Percentiles rank a stretch among this genome's conserved stretches.
These are phyloP conservation scores for Shiraia sp. DNA, from an alignment of 2,329 filamentous ascomycete genomes.

Conservation along the genomic window DNA sequence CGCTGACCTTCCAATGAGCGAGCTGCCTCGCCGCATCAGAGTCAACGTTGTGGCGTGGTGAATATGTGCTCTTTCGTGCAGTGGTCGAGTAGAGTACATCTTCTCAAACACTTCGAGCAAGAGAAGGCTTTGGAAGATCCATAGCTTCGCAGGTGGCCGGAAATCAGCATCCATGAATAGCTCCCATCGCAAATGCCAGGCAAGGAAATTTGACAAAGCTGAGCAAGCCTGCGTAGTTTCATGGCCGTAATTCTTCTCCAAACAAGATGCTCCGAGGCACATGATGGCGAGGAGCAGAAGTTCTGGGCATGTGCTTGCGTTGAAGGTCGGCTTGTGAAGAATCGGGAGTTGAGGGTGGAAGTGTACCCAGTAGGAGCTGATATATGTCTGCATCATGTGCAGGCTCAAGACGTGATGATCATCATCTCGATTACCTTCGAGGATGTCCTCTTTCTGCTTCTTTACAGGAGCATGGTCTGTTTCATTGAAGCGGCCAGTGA, in stretches of 20 bases:
- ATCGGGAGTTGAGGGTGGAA: slow-evolving; percentile 95
- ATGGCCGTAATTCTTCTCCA: slow-evolving; percentile 79
- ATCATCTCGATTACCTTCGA: slow-evolving; percentile 75
- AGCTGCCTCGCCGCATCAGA: slow-evolving; percentile 90
- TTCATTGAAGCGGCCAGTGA: slow-evolving; percentile 80
- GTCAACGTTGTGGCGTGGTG: slow-evolving; percentile 96
- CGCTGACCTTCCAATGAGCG: slow-evolving; percentile 82
- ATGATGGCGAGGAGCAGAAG: slow-evolving; percentile 86
- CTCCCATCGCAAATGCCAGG: slow-evolving; percentile 93
- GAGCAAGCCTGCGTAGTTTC: slow-evolving; percentile 76
- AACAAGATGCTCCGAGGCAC: slow-evolving; percentile 85
- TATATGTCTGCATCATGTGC: slow-evolving; percentile 95
- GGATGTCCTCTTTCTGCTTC: slow-evolving; percentile 73
- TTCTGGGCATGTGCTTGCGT: slow-evolving; percentile 82
- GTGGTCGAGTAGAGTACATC: slow-evolving; percentile 88
- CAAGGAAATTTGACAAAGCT: slow-evolving; percentile 84
- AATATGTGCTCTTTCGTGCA: slow-evolving; percentile 94
- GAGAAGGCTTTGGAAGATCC: slow-evolving; percentile 91
- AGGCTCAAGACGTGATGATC: slow-evolving; percentile 71
- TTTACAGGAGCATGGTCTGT: slow-evolving; percentile 73
- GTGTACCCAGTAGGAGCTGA: slow-evolving; percentile 85
- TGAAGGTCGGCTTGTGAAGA: slow-evolving; percentile 91
- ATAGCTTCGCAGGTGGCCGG: slow-evolving; percentile 88
- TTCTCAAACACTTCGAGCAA: slow-evolving; percentile 95
- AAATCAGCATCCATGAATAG: slow-evolving; percentile 92